These are phyloP conservation scores for Aspergillus piperis DNA, from an alignment of 2,329 filamentous ascomycete genomes.

Conservation along the genomic window DNA sequence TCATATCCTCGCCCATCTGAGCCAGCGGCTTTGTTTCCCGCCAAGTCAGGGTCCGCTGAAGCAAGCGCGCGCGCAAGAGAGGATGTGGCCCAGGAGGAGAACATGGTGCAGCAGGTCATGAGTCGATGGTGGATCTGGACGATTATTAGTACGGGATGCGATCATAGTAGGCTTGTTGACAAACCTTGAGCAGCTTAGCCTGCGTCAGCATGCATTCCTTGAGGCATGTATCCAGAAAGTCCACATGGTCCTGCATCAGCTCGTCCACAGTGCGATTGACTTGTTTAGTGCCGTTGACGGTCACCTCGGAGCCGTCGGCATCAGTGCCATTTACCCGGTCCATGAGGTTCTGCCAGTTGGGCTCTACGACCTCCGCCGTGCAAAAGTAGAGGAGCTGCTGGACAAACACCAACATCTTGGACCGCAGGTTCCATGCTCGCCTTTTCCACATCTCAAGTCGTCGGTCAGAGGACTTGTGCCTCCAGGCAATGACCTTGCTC, in stretches of 20 bases:
- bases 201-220: conserved; percentile 99
- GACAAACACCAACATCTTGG: conserved; percentile 94
- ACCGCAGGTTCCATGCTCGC: conserved; percentile 84
- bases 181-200: conserved; percentile 84
- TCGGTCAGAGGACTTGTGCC: conserved; percentile 71
- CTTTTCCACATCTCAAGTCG: conserved; percentile 90
- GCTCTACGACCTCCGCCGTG: conserved; percentile 94
- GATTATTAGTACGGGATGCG: neutral
- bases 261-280: conserved; percentile 87
- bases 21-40: conserved; percentile 31
- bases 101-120: conserved; percentile 93
- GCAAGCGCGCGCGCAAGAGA: conserved; percentile 83
- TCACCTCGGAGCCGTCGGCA: conserved; percentile 41
- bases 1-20: conserved; percentile 53
- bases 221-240: conserved; percentile 94
- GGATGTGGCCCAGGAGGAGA: conserved; percentile 78
- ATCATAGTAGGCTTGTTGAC: conserved; percentile 24
- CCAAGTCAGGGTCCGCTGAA: conserved; percentile 77
- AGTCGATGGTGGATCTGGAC: conserved; percentile 91
- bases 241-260: conserved; percentile 98
- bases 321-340: conserved; percentile 68
- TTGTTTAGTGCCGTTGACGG: conserved; percentile 45
- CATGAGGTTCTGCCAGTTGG: conserved; percentile 95
- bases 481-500: conserved; percentile 78
- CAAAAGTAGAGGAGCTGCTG: conserved; percentile 97